A percentile compares a stretch with the other conserved stretches of the same genome.
phyloP scores from a whole-genome alignment of 768 basidiomycete genomes.

The Pleurotus platypus region DNA sequence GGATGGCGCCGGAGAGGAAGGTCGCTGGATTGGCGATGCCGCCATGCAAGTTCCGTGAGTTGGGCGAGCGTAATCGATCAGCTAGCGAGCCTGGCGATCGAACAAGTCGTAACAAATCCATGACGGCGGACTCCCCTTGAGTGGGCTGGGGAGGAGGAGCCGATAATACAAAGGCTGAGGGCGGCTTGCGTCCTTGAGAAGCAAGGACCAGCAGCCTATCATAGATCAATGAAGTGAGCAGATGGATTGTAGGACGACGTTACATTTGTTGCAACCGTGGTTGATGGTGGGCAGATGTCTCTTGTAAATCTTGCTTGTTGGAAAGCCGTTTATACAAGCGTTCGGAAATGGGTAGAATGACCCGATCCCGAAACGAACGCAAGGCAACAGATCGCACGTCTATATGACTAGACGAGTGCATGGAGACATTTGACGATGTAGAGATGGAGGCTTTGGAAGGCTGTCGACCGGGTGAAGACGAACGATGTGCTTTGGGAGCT shows the following conservation, averaged over 20 bases:
- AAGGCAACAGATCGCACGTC: constrained; percentile 82
- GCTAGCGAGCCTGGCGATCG: constrained; percentile 48
- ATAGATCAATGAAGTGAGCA: background rate
- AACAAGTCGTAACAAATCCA: constrained; percentile 61
- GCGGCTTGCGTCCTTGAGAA: constrained; percentile 61
- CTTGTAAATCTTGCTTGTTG: constrained; percentile 54
- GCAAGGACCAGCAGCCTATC: constrained; percentile 71
- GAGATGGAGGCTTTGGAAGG: constrained; percentile 39
- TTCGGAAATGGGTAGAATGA: constrained; percentile 63
- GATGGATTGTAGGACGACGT: constrained; percentile 13
- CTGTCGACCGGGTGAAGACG: constrained; percentile 47
- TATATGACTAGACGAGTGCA: constrained; percentile 48
- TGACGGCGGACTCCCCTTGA: constrained; percentile 63
- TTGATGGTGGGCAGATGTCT: constrained; percentile 53
- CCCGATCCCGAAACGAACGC: constrained; percentile 74
- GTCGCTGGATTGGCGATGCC: constrained; percentile 28
- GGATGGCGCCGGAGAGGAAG: constrained; percentile 69
- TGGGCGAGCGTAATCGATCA: constrained; percentile 26
- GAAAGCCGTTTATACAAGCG: constrained; percentile 56
- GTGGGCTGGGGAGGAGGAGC: constrained; percentile 52
- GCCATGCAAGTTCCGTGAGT: constrained; percentile 16
- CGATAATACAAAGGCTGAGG: constrained; percentile 58
- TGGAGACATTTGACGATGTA: constrained; percentile 21
- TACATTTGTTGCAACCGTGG: constrained; percentile 83
- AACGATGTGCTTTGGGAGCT: constrained; percentile 52